Conservation (phyloP, 164 flowering plant genomes). For the Tetracentron sinense region DNA sequence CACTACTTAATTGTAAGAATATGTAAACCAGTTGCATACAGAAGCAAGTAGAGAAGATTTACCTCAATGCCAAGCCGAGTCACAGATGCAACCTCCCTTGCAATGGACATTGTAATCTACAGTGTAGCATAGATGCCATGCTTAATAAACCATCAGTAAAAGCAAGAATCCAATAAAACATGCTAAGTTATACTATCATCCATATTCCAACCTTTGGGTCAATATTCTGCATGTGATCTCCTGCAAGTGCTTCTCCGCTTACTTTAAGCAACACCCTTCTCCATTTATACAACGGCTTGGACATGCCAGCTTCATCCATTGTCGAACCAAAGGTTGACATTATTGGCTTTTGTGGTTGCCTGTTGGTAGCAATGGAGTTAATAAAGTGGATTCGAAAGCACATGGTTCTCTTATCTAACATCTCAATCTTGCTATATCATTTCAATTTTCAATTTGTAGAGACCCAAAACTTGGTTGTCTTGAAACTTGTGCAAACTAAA, state of each 20-base stretch:
- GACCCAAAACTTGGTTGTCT: too few relatives aligned
- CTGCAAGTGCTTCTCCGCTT: conserved; percentile 98
- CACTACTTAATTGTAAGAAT: neutral
- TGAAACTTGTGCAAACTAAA: too few relatives aligned
- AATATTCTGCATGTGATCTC: conserved; percentile 80
- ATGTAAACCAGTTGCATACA: neutral
- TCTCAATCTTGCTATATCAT: neutral
- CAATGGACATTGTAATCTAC: conserved; percentile 89
- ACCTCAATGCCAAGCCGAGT: conserved; percentile 95
- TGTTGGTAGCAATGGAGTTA: conserved; percentile 19
- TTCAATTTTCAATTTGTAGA: too few relatives aligned
- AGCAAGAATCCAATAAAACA: neutral
- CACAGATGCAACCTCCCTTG: conserved; percentile 93
- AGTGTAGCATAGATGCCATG: neutral
- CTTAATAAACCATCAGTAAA: neutral
- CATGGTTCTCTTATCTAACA: neutral
- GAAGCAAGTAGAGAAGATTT: conserved; percentile 2
- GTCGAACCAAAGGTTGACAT: conserved; percentile 42
- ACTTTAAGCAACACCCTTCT: conserved; percentile 95
- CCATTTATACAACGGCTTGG: conserved; percentile 64
- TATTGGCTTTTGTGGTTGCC: conserved; percentile 45
- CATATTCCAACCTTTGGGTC: conserved; percentile 74
- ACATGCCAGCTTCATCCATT: conserved; percentile 38
- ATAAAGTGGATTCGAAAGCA: neutral
- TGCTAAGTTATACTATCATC: neutral